Percentiles rank a stretch among this genome's conserved stretches.
phyloP scores from a whole-genome alignment of 768 basidiomycete species.

The Butyriboletus loyo region DNA sequence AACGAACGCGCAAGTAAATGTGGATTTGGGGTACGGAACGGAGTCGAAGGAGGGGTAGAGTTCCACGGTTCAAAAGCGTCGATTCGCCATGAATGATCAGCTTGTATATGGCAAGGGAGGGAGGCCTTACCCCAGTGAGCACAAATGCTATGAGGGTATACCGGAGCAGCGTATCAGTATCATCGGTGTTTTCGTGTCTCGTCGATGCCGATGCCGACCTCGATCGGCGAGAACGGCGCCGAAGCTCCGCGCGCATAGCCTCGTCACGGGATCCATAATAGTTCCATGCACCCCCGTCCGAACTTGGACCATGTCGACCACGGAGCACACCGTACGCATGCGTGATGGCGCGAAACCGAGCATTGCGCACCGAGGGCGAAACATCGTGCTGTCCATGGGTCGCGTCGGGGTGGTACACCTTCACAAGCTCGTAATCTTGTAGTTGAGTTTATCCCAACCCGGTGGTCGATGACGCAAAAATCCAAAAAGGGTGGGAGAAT shows the following conservation, averaged over 20 bases:
- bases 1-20: not conserved
- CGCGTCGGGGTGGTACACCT: constrained; percentile 70
- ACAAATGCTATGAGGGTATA: constrained; percentile 12
- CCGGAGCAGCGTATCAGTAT: constrained; percentile 6
- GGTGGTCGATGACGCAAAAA: not conserved
- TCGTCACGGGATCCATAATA: constrained; percentile 29
- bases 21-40: not conserved
- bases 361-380: constrained; percentile 45
- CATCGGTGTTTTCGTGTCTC: not conserved
- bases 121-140: constrained; percentile 14
- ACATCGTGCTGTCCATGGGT: constrained; percentile 37
- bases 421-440: constrained; percentile 73
- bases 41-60: not conserved
- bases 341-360: constrained; percentile 62
- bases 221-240: constrained; percentile 38
- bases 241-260: constrained; percentile 50
- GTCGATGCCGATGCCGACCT: constrained; percentile 25
- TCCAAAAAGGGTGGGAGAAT: not conserved
- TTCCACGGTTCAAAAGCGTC: not conserved
- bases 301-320: not conserved
- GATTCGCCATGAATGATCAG: not conserved
- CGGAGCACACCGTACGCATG: constrained; percentile 55
- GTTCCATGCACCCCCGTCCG: not conserved
- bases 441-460: not conserved
- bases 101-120: not conserved